Base-by-base conservation (phyloP, 352 stramenopile species). In the Globisporangium rhizosaccharum region DNA sequence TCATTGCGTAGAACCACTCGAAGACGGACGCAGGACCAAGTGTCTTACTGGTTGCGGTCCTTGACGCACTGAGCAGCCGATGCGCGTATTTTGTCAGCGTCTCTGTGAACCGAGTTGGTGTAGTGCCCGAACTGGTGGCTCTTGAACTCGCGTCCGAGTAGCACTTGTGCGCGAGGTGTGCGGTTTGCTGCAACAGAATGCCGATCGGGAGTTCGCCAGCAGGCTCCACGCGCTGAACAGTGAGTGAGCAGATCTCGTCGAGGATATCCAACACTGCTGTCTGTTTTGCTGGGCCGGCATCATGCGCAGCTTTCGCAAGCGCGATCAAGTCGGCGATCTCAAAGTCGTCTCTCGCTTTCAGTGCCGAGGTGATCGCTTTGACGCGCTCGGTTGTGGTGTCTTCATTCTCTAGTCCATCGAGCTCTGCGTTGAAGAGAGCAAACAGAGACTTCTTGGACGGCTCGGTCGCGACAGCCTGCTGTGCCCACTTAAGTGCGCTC, bases 1-100 rank as follows among this genome's bases (percentile, higher is more conserved):
- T 87, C 67, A 83, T 90, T 28, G 67, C 64, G 60, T 84, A 93
- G 48, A 93, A 93, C 83, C 83, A 93, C 51, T 85, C 70, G 25
- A 87, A 82, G 0, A 85, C 71, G 17, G 78, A 68, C 37, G 73
- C 53, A 28, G 79, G 62, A 20, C 74, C 76, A 44, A 84, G 63
- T 12, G 15, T 56, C 55, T 11, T 41, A 45, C 37, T 42, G 33
- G 26, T 53, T 50, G 23, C 25, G 4, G 12, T 56, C 30, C n/a
- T 67, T 42, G 56, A 61, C 33, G 52, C 49, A 28, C 76, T 39
- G 23, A 87, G 44, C n/a, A 89, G 56, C 23, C 71, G 67, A 2
- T 62, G 59, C 12, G 62, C 57, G 15, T 89, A 91, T 23, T 59
- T 66, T 41, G 72, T 18, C 9, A 88, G 81, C 37, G 68, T 79